phyloP scores from a whole-genome alignment of 306 rosid genomes.

The Dryas octopetala region DNA sequence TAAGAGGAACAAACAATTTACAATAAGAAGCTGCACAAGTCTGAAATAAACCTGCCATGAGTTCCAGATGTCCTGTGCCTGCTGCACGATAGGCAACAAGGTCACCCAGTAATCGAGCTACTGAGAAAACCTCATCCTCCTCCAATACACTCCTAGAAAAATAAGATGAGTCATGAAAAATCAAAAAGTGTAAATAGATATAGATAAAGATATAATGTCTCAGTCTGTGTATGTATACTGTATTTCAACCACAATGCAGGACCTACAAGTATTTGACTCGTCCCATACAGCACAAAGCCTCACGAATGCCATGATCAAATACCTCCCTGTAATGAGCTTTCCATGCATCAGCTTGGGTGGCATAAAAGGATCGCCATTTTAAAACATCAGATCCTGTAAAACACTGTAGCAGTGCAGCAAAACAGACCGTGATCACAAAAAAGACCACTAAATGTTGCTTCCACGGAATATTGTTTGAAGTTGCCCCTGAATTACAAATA shows the following conservation, averaged over 20 bases:
- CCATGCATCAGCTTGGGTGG: conserved; percentile 77
- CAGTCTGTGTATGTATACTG: neutral
- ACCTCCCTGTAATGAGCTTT: conserved; percentile 82
- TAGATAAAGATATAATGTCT: neutral
- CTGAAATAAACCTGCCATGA: conserved; percentile 75
- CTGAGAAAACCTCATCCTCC: conserved; percentile 85
- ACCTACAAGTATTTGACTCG: conserved; percentile 74
- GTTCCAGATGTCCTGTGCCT: conserved; percentile 86
- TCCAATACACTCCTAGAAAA: conserved; percentile 51
- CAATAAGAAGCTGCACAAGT: conserved; percentile 11
- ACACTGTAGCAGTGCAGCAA: conserved; percentile 57
- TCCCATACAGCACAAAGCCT: conserved; percentile 89
- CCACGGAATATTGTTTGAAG: conserved; percentile 32
- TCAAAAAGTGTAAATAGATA: conserved; percentile 15
- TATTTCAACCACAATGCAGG: conserved; percentile 19
- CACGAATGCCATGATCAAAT: conserved; percentile 83
- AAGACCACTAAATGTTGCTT: conserved; percentile 38
- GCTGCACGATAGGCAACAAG: conserved; percentile 93
- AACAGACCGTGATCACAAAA: conserved; percentile 46
- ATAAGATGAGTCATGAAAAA: conserved; percentile 18
- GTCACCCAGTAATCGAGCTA: conserved; percentile 79
- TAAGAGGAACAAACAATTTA: conserved; percentile 2
- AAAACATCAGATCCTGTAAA: conserved; percentile 69
- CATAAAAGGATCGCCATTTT: conserved; percentile 81
- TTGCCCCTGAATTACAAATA: conserved; percentile 40